A percentile compares a stretch with the other conserved stretches of the same genome.
Conservation (phyloP, 106 monocot species). For the Posidonia australis region DNA sequence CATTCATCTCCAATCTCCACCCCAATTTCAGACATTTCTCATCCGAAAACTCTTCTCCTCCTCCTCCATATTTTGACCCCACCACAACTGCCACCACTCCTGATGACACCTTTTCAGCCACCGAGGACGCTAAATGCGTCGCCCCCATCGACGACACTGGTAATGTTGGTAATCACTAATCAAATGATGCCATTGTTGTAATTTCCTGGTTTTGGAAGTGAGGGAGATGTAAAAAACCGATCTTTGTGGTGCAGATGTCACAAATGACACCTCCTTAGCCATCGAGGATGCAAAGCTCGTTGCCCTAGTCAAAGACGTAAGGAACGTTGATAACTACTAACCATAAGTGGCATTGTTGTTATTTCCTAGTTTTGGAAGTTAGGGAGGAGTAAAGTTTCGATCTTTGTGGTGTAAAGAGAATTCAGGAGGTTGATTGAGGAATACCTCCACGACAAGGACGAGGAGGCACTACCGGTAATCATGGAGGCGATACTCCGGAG, state of each 20-base stretch:
- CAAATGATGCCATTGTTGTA: too few relatives aligned
- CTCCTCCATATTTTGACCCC: not conserved
- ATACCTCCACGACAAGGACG: conserved; percentile 52
- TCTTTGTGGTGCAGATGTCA: too few relatives aligned
- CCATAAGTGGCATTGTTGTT: not conserved
- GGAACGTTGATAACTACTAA: not conserved
- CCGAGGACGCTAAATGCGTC: not conserved
- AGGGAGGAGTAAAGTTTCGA: not conserved
- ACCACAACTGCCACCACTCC: not conserved
- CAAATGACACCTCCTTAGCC: not conserved
- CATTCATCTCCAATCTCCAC: not conserved
- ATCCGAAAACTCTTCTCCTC: not conserved
- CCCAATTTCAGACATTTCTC: conserved; percentile 14
- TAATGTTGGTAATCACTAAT: too few relatives aligned
- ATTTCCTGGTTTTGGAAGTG: too few relatives aligned
- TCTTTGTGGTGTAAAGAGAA: conserved; percentile 27
- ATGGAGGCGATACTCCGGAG: conserved; percentile 54
- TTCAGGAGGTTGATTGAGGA: conserved; percentile 46
- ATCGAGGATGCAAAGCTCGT: not conserved
- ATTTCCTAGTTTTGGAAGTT: not conserved
- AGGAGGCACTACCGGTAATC: conserved; percentile 36
- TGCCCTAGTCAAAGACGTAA: conserved; percentile 15
- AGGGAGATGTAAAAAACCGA: too few relatives aligned
- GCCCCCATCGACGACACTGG: conserved; percentile 15
- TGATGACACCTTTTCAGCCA: not conserved